Evolutionary conservation across 2,329 filamentous ascomycete genomes (phyloP).

Genomic region (Ascosphaera apis): DNA sequence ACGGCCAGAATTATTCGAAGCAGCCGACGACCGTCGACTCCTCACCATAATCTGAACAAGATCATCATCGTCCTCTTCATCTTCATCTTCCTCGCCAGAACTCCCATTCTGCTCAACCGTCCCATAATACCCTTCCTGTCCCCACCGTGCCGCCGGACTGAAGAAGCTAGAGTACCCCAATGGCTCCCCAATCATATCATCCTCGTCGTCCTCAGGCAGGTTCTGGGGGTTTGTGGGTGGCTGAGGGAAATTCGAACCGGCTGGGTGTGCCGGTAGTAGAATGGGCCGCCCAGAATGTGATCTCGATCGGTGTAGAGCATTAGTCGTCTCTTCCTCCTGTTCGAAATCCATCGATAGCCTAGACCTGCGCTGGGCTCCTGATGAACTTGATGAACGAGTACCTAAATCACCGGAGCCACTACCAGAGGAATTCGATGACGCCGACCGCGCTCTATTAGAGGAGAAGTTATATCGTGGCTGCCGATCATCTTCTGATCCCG

Average conservation of each 20-base stretch:
- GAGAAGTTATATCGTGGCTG: not conserved
- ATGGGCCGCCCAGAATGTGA: not conserved
- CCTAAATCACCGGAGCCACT: not conserved
- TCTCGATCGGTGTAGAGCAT: not conserved
- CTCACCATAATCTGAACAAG: constrained; percentile 24
- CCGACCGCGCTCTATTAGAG: not conserved
- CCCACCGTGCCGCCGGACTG: constrained; percentile 10
- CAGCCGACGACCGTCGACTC: constrained; percentile 14
- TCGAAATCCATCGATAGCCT: not conserved
- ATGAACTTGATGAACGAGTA: not conserved
- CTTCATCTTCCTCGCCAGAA: constrained; percentile 3
- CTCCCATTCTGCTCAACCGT: not conserved
- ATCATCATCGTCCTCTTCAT: constrained; percentile 19
- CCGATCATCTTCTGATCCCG: not conserved
- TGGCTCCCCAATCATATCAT: constrained; percentile 35
- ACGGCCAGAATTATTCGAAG: constrained; percentile 1
- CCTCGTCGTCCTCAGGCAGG: constrained; percentile 25
- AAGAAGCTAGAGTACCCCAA: constrained; percentile 48
- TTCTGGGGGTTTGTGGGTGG: constrained; percentile 12
- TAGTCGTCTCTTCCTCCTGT: not conserved
- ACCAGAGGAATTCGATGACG: not conserved
- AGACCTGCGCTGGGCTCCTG: not conserved
- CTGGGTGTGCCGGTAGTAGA: constrained; percentile 9
- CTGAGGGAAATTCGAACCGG: constrained; percentile 17
- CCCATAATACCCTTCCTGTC: not conserved